Evolutionary conservation across 345 rosid species (phyloP), one percentile per base, ranked within the genome.

Genomic region (Lepidium didymum): DNA sequence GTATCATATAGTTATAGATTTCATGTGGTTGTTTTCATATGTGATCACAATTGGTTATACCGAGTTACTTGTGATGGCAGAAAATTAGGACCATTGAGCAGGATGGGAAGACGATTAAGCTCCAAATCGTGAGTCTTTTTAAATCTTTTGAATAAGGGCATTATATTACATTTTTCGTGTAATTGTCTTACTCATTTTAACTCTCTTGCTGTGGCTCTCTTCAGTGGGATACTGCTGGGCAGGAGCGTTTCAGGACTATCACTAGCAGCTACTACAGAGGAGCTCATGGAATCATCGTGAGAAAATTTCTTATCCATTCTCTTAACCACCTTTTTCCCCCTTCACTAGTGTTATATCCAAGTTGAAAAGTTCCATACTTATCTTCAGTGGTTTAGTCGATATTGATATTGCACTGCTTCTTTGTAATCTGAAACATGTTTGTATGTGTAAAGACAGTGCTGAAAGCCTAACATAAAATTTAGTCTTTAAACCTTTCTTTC

Each of bases 221-320:
- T 61, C 51, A 90, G 94, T 87, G 94, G 96, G 96, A 90, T 76
- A 90, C 94, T 69, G 96, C 94, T 56, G 96, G 96, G 43, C 94
- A 90, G 64, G 96, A 90, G 78, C 88, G 96, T 31, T 90, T 90
- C 81, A 79, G 96, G 78, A 90, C 94, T 31, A 90, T 90, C 77
- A 90, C 96, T 33, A 90, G 96, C 84, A 87, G 94, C 80, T 90
- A 90, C 67, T 90, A 90, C 83, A 81, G 96, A 77, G 96, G 96
- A 58, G 96, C 96, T 37, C 96, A 90, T 79, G 96, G 96, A 56
- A 87, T 90, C 62, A 90, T 90, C 23, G 93, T 87, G 62, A 87
- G 90, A 62, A 15, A 9, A 50, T 37, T 50, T 46, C 37, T 10
- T 34, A 25, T 45, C 5, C 19, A 6, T 15, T 72, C 14, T 44